A percentile compares a stretch with the other conserved stretches of the same genome.
Evolutionary conservation across 306 rosid genomes (phyloP).

Genomic region (Fragaria ananassa): DNA sequence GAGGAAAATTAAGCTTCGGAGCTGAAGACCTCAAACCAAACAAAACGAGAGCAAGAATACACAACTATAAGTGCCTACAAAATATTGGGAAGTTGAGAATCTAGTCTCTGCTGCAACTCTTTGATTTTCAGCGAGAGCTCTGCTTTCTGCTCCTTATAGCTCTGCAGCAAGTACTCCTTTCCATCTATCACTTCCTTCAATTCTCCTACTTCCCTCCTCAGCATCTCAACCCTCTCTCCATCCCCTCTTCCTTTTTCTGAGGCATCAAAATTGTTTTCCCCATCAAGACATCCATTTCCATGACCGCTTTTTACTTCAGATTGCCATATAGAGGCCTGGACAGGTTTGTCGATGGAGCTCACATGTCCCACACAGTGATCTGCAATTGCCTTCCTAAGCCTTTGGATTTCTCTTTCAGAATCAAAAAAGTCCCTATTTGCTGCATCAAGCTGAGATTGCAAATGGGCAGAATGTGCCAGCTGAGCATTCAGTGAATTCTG

Average conservation of each 20-base stretch:
- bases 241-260: constrained; percentile 53
- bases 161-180: constrained; percentile 79
- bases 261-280: constrained; percentile 49
- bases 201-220: constrained; percentile 82
- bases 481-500: constrained; percentile 70
- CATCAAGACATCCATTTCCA: constrained; percentile 54
- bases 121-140: constrained; percentile 70
- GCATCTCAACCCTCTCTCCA: constrained; percentile 69
- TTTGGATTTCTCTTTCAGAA: constrained; percentile 81
- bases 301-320: constrained; percentile 51
- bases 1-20: constrained; percentile 30
- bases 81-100: constrained; percentile 87
- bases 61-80: constrained; percentile 67
- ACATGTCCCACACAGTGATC: constrained; percentile 73
- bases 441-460: constrained; percentile 77
- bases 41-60: constrained; percentile 41
- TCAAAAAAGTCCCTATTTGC: constrained; percentile 71
- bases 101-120: constrained; percentile 85
- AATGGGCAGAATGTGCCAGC: constrained; percentile 62
- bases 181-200: constrained; percentile 89
- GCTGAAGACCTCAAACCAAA: constrained; percentile 28
- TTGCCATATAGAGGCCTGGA: constrained; percentile 39
- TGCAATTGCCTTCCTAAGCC: constrained; percentile 86
- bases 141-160: constrained; percentile 82
- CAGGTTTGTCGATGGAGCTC: constrained; percentile 43